Percentiles rank a stretch among this genome's conserved stretches.
phyloP scores from a whole-genome alignment of 805 yeast species.

The Lipomyces japonicus region DNA sequence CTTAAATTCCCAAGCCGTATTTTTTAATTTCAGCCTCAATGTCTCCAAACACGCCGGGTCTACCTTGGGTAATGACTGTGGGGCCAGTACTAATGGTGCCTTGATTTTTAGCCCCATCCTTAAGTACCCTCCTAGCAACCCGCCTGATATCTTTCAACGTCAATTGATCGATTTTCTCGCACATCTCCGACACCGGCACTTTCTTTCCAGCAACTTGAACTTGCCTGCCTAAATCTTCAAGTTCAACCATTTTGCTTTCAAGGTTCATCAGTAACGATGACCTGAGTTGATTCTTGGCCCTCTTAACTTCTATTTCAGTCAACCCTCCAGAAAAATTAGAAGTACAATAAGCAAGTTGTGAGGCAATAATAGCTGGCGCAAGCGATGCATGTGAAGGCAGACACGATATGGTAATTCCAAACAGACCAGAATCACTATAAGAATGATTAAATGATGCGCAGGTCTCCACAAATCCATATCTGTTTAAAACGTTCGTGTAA shows the following conservation, averaged over 20 bases:
- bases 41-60: constrained; percentile 81
- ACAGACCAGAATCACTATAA: constrained; percentile 83
- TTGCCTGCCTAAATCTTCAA: constrained; percentile 95
- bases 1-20: constrained; percentile 63
- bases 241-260: constrained; percentile 87
- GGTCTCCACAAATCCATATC: constrained; percentile 84
- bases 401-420: constrained; percentile 83
- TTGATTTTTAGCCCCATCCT: constrained; percentile 51
- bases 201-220: constrained; percentile 68
- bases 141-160: constrained; percentile 63
- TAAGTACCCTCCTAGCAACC: constrained; percentile 71
- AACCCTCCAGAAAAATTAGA: constrained; percentile 43
- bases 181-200: constrained; percentile 77
- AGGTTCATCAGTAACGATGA: constrained; percentile 87
- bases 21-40: constrained; percentile 58
- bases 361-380: constrained; percentile 72
- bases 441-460: constrained; percentile 86
- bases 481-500: constrained; percentile 86
- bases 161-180: constrained; percentile 64
- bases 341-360: constrained; percentile 48
- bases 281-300: constrained; percentile 90
- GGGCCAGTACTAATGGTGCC: constrained; percentile 62
- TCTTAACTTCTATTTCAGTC: constrained; percentile 64
- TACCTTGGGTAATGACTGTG: constrained; percentile 87
- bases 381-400: constrained; percentile 82